phyloP scores from a whole-genome alignment of 306 rosid genomes.

The Chamaecrista fasciculata region DNA sequence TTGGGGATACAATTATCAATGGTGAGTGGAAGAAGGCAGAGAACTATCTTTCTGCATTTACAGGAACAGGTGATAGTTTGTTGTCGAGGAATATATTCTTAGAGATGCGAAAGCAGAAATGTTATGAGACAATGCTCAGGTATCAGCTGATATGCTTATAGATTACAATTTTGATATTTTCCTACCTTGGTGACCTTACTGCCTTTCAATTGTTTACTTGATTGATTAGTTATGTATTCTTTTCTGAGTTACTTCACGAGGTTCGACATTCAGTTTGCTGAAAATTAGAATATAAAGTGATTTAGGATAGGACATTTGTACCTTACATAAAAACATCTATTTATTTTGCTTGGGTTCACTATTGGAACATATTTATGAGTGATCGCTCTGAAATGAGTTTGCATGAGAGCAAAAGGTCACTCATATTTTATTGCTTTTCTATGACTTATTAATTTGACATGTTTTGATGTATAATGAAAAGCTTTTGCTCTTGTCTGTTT shows the following conservation, averaged over 20 bases:
- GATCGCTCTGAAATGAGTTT: not conserved
- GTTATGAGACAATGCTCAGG: constrained; percentile 5
- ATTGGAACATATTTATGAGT: not conserved
- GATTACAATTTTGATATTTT: not conserved
- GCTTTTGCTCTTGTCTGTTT: not conserved
- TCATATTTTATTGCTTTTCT: not conserved
- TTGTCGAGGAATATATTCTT: not conserved
- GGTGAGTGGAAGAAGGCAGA: constrained; percentile 30
- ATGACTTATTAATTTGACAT: not conserved
- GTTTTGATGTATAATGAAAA: not conserved
- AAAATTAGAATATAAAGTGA: not conserved
- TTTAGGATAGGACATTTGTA: not conserved
- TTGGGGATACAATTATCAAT: constrained; percentile 13
- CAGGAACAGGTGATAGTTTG: not conserved
- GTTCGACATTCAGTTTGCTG: not conserved
- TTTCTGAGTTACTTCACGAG: not conserved
- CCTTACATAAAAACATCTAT: not conserved
- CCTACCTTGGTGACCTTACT: not conserved
- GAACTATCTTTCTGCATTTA: constrained; percentile 20
- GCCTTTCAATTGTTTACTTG: not conserved
- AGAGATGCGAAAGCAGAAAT: constrained; percentile 17
- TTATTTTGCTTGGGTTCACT: not conserved
- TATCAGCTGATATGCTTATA: not conserved
- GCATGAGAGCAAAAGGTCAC: not conserved
- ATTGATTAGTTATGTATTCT: not conserved